phyloP scores from a whole-genome alignment of 2,329 filamentous ascomycete genomes.

The Basipetospora sp. region DNA sequence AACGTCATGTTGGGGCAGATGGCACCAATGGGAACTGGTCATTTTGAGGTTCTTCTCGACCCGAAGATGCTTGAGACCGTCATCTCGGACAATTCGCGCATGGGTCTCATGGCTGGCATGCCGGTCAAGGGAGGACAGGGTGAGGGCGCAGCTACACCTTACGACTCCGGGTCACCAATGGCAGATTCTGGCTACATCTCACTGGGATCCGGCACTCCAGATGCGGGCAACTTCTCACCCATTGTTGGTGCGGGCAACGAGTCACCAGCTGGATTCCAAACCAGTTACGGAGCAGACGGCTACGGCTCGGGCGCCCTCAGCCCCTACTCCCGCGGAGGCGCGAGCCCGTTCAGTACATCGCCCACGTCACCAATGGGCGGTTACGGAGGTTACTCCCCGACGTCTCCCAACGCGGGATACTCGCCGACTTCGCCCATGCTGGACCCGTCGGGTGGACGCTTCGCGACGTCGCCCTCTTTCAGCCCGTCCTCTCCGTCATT shows the following conservation, averaged over 20 bases:
- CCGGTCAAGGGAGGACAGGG: constrained; percentile 59
- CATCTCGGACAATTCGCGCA: constrained; percentile 79
- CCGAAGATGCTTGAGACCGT: constrained; percentile 91
- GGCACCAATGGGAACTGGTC: constrained; percentile 90
- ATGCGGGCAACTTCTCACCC: constrained; percentile 56
- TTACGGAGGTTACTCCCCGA: constrained; percentile 54
- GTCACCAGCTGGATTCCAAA: constrained; percentile 49
- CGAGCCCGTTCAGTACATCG: constrained; percentile 63
- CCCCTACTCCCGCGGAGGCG: constrained; percentile 47
- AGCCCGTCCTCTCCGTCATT: constrained; percentile 50
- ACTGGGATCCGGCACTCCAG: constrained; percentile 40
- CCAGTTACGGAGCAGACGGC: constrained; percentile 41
- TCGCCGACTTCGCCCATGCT: constrained; percentile 63
- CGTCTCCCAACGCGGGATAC: constrained; percentile 59
- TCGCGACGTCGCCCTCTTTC: constrained; percentile 46
- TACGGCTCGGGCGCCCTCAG: constrained; percentile 39
- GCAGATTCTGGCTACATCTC: constrained; percentile 53
- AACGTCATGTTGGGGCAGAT: constrained; percentile 97
- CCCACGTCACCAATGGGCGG: constrained; percentile 46
- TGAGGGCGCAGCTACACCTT: constrained; percentile 82
- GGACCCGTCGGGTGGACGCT: constrained; percentile 35
- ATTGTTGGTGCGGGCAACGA: constrained; percentile 65
- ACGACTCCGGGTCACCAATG: constrained; percentile 75
- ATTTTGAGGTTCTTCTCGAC: constrained; percentile 86
- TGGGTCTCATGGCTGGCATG: constrained; percentile 67